These are phyloP conservation scores for Amanita brunnescens DNA, from an alignment of 768 basidiomycete genomes.

Conservation along the genomic window DNA sequence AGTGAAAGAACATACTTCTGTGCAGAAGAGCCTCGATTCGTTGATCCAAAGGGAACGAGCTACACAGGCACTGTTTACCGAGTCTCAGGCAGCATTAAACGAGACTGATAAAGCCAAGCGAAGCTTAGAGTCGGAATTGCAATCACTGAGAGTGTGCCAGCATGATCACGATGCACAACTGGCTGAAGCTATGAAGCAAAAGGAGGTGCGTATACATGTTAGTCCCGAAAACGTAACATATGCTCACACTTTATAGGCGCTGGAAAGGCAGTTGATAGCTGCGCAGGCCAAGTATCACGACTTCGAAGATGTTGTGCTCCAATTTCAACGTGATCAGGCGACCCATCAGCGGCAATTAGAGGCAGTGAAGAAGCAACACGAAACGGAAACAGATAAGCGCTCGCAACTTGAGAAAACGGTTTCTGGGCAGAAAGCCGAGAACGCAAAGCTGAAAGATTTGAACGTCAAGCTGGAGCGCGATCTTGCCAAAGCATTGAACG, in stretches of 20 bases:
- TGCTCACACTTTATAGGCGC: slow-evolving; percentile 33
- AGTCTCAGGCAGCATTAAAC: slow-evolving; percentile 37
- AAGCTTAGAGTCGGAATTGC: slow-evolving; percentile 62
- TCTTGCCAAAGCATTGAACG: slow-evolving; percentile 69
- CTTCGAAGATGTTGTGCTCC: slow-evolving; percentile 82
- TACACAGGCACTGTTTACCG: slow-evolving; percentile 40
- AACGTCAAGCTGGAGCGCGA: slow-evolving; percentile 70
- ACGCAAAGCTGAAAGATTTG: slow-evolving; percentile 57
- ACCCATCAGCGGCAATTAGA: slow-evolving; percentile 69
- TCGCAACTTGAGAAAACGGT: slow-evolving; percentile 63
- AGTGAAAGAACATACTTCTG: slow-evolving; percentile 46
- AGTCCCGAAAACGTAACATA: not conserved
- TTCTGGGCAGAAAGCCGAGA: slow-evolving; percentile 59
- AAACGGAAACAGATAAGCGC: slow-evolving; percentile 63
- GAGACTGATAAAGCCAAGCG: slow-evolving; percentile 66
- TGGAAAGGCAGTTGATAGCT: slow-evolving; percentile 68
- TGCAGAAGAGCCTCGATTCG: slow-evolving; percentile 54
- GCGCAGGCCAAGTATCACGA: slow-evolving; percentile 73
- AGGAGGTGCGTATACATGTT: slow-evolving; percentile 57
- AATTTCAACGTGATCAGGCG: slow-evolving; percentile 76
- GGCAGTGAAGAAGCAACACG: slow-evolving; percentile 59
- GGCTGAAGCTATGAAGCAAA: slow-evolving; percentile 48
- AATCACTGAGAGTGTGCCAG: slow-evolving; percentile 58
- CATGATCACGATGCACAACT: slow-evolving; percentile 59
- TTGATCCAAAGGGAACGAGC: slow-evolving; percentile 53